Evolutionary conservation across 345 rosid species (phyloP).

Genomic region (Theobroma cacao): DNA sequence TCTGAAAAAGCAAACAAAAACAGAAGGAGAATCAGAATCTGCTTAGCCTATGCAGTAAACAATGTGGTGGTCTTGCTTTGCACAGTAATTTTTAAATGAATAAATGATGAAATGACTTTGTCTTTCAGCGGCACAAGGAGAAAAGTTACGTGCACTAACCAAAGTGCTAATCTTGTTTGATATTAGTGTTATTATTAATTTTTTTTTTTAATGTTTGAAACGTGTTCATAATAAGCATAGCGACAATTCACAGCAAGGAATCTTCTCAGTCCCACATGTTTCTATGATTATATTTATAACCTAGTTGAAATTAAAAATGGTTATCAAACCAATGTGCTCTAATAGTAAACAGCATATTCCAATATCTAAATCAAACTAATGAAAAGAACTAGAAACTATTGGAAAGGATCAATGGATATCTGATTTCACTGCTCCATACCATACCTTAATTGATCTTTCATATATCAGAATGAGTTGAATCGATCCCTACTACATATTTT

Average conservation of each 20-base stretch:
- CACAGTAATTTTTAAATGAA: background rate
- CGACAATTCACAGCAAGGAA: conserved; percentile 20
- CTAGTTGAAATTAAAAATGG: background rate
- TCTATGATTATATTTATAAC: background rate
- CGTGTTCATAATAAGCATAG: background rate
- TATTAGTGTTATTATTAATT: no score
- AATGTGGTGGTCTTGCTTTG: background rate
- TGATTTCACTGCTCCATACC: background rate
- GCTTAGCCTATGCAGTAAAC: background rate
- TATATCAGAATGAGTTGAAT: background rate
- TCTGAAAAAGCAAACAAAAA: conserved; percentile 25
- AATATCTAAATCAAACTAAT: background rate
- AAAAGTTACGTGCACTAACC: conserved; percentile 8
- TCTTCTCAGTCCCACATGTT: conserved; percentile 24
- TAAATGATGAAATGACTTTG: background rate
- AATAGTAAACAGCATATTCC: conserved; percentile 2
- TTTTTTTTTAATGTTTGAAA: background rate
- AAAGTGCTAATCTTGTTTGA: conserved; percentile 1
- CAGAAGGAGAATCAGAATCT: background rate
- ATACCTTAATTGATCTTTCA: background rate
- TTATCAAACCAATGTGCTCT: background rate
- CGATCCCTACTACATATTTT: background rate
- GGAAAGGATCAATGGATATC: background rate
- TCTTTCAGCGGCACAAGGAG: conserved; percentile 19
- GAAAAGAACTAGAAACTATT: background rate